phyloP scores from a whole-genome alignment of 1,139 yeast genomes.

The Yamadazyma epiphylla region DNA sequence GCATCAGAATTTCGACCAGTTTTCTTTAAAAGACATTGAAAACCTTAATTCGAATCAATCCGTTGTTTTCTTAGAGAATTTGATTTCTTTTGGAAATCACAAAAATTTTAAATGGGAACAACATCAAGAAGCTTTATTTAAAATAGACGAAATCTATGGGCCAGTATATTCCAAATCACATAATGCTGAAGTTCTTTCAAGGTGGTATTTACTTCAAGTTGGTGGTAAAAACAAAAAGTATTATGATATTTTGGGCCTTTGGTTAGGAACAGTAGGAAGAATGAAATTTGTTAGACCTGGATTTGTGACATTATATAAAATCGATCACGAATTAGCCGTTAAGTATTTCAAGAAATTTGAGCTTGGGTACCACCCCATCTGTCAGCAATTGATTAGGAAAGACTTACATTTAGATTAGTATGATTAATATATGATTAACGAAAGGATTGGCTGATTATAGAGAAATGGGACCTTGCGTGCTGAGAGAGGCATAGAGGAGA shows the following conservation, averaged over 20 bases:
- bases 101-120: slow-evolving; percentile 34
- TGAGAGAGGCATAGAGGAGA: too few relatives aligned
- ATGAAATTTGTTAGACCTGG: slow-evolving; percentile 95
- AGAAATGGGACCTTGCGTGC: too few relatives aligned
- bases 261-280: slow-evolving; percentile 91
- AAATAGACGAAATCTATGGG: slow-evolving; percentile 44
- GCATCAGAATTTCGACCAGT: slow-evolving; percentile 11
- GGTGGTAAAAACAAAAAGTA: slow-evolving; percentile 42
- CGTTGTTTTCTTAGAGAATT: slow-evolving; percentile 71
- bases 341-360: slow-evolving; percentile 58
- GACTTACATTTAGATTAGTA: slow-evolving; percentile 45
- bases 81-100: slow-evolving; percentile 35
- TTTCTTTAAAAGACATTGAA: slow-evolving; percentile 41
- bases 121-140: slow-evolving; percentile 31
- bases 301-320: slow-evolving; percentile 58
- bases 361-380: slow-evolving; percentile 76
- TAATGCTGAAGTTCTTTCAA: slow-evolving; percentile 78
- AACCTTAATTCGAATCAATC: slow-evolving; percentile 70
- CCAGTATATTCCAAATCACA: slow-evolving; percentile 42
- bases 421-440: neutral
- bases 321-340: slow-evolving; percentile 64
- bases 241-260: slow-evolving; percentile 56
- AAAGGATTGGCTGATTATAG: too few relatives aligned
- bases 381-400: slow-evolving; percentile 72
- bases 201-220: slow-evolving; percentile 68